Conservation (phyloP, 2,329 filamentous ascomycete genomes). For the Pseudogymnoascus sp. region DNA sequence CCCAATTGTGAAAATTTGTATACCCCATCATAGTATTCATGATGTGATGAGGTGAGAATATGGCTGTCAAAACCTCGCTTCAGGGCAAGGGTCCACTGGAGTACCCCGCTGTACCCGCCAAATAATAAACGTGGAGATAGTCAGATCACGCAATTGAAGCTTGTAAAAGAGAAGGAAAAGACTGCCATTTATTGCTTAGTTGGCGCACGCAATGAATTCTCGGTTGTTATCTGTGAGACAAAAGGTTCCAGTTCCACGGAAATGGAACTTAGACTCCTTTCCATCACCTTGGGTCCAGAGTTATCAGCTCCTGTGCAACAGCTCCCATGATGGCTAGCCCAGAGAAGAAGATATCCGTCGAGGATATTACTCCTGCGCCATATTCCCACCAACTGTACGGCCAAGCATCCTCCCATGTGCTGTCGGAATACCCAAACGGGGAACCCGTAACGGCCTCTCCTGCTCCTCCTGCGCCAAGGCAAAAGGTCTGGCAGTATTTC, state of each 20-base stretch:
- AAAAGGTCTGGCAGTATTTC: constrained; percentile 10
- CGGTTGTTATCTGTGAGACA: not conserved
- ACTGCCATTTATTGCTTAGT: not conserved
- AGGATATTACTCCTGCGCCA: not conserved
- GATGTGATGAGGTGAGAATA: not conserved
- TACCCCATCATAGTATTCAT: not conserved
- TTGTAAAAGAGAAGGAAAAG: not conserved
- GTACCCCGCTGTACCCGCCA: not conserved
- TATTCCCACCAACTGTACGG: not conserved
- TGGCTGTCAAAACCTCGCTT: not conserved
- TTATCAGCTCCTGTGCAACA: not conserved
- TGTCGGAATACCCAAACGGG: not conserved
- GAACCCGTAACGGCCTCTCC: not conserved
- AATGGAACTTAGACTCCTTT: not conserved
- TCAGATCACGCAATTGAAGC: not conserved
- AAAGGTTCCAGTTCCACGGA: not conserved
- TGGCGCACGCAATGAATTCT: not conserved
- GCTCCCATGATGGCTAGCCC: not conserved
- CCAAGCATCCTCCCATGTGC: not conserved
- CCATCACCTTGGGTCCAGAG: not conserved
- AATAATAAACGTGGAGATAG: not conserved
- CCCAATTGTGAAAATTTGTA: not conserved
- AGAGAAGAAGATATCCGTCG: not conserved
- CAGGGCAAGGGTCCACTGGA: not conserved
- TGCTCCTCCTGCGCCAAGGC: not conserved